Base-by-base conservation (phyloP, 2,329 filamentous ascomycete species). In the Aspergillus ibericus region DNA sequence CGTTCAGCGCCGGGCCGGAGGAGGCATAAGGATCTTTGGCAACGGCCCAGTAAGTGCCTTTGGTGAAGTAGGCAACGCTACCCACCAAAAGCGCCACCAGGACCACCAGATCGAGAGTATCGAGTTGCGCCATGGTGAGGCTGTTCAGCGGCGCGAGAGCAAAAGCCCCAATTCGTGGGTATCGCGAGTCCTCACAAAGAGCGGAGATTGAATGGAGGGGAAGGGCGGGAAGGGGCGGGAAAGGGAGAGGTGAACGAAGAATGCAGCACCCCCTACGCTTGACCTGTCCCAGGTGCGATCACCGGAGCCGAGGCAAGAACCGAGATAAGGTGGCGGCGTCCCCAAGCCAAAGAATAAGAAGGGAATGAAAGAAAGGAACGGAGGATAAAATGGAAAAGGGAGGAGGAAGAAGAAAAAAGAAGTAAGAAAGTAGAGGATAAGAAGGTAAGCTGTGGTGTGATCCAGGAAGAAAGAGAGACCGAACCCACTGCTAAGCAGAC, bases 31-130 rank as follows among this genome's bases (percentile, higher is more conserved):
- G 91, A 74, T 97, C 92, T 74, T 95, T 95, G 65, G 85, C 84
- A 53, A 96, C 84, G 27, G 85, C 93, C 72, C 72, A 99, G 77
- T 95, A 88, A 65, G 89, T 95, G 71, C 95, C 95, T 76, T 99
- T 99, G 66, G 95, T 98, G 80, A 99, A 96, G 80, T 98, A 99
- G 72, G 93, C 95, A 61, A 93, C 75, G 49, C 92, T 97, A 66
- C 92, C 95, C 59, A 96, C 76, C 56, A 98, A 84, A 69, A 99
- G 88, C 59, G 86, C 86, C 62, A 87, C 86, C 66, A 99, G 90
- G 83, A 99, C 95, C 70, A 96, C 78, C 69, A 98, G 84, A 84
- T 99, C 95, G 81, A 99, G 82, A 25, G 92, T 96, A 76, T 99
- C 95, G 74, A 99, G 87, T 83, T 96, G 90, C 67, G 93, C 92